Evolutionary conservation across 345 rosid genomes (phyloP).

Genomic region (Eucalyptus shirleyi): DNA sequence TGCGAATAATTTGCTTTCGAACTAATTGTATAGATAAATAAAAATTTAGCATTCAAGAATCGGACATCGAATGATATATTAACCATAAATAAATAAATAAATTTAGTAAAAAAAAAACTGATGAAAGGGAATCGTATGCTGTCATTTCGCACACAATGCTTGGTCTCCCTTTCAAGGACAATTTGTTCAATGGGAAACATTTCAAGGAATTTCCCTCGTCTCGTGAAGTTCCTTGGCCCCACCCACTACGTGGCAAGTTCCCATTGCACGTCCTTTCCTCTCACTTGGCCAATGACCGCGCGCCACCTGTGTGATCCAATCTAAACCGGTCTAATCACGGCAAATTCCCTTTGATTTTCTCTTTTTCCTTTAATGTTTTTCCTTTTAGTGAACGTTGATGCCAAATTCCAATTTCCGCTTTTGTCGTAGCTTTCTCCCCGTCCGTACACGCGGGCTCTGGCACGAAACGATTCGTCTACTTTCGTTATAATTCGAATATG

Average conservation of each 20-base stretch:
- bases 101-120: background rate
- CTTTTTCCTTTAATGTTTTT: background rate
- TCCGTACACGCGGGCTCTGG: background rate
- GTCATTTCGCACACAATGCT: background rate
- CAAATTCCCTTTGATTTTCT: background rate
- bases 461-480: background rate
- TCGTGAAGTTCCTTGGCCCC: background rate
- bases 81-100: background rate
- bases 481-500: background rate
- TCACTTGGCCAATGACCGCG: background rate
- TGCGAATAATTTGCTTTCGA: rapidly evolving
- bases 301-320: background rate
- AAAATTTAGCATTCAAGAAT: background rate
- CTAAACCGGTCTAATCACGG: background rate
- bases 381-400: background rate
- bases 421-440: background rate
- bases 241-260: background rate
- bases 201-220: background rate
- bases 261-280: background rate
- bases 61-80: rapidly evolving
- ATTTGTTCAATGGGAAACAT: background rate
- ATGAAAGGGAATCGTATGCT: background rate
- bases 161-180: background rate
- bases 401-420: background rate
- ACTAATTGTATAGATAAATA: rapidly evolving